These are phyloP conservation scores for Thielaviopsis ethacetica DNA, from an alignment of 2,329 filamentous ascomycete genomes.

Conservation along the genomic window DNA sequence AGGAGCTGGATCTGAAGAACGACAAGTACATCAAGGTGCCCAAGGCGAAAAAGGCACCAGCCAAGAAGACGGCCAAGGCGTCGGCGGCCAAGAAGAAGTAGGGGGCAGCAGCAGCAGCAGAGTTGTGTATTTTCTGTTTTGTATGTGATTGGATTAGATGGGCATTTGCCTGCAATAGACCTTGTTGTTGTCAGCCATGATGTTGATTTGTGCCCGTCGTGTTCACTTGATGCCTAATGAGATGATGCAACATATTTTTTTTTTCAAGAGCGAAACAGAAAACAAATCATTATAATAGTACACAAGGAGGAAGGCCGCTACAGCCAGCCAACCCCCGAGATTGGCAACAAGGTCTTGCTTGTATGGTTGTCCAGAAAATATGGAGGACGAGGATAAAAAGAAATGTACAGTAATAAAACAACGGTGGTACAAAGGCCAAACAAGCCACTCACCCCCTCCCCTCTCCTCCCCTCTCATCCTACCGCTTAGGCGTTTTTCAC, in stretches of 20 bases:
- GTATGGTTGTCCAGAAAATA: not conserved
- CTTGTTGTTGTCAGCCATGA: not conserved
- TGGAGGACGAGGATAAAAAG: not conserved
- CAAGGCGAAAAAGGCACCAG: constrained; percentile 46
- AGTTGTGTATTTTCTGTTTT: not conserved
- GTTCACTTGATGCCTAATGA: not conserved
- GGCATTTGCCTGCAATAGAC: not conserved
- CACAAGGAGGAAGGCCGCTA: constrained; percentile 4
- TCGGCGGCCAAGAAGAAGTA: constrained; percentile 30
- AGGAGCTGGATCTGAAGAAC: constrained; percentile 71
- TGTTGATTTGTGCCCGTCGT: not conserved
- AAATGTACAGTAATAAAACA: not conserved
- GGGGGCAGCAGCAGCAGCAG: not conserved
- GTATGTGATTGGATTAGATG: not conserved
- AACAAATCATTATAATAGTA: constrained; percentile 11
- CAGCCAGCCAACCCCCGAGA: not conserved
- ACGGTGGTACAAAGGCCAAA: not conserved
- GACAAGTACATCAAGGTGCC: constrained; percentile 94
- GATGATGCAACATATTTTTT: too few species aligned
- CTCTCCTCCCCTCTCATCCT: not conserved
- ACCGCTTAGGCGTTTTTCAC: constrained; percentile 55
- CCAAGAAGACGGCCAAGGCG: constrained; percentile 28
- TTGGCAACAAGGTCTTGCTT: not conserved
- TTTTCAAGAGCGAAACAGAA: not conserved
- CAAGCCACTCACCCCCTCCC: not conserved